These are phyloP conservation scores for Leccinum disarticulatum DNA, from an alignment of 768 basidiomycete genomes.

Conservation along the genomic window DNA sequence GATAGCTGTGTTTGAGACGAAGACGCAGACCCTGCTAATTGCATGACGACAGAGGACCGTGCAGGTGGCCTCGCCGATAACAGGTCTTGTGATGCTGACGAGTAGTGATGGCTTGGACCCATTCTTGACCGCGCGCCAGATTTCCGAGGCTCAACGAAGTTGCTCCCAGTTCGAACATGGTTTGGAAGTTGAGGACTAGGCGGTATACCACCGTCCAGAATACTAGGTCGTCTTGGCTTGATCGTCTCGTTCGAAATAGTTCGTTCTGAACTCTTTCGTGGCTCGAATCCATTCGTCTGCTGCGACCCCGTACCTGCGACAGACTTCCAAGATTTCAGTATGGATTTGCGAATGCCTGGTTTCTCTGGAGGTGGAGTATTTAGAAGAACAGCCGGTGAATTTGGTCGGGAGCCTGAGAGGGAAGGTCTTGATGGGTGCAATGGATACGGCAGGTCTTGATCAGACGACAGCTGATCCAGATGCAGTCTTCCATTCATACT, in stretches of 20 bases:
- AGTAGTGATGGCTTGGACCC: slow-evolving; percentile 19
- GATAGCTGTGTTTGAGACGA: slow-evolving; percentile 30
- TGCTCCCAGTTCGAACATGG: slow-evolving; percentile 33
- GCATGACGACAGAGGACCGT: slow-evolving; percentile 17
- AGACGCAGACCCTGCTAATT: slow-evolving; percentile 25
- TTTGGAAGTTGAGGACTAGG: slow-evolving; percentile 63
- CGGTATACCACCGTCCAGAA: slow-evolving; percentile 49
- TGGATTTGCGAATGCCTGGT: slow-evolving; percentile 60
- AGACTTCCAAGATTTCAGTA: slow-evolving; percentile 65
- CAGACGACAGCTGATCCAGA: slow-evolving; percentile 58
- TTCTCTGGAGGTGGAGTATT: slow-evolving; percentile 40
- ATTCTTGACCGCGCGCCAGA: slow-evolving; percentile 19
- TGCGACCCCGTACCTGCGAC: slow-evolving; percentile 37
- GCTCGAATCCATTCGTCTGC: slow-evolving; percentile 31
- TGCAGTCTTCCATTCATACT: slow-evolving; percentile 26
- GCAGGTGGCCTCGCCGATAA: slow-evolving; percentile 14
- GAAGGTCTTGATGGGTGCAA: slow-evolving; percentile 34
- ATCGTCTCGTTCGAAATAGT: slow-evolving; percentile 34
- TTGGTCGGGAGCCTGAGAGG: slow-evolving; percentile 33
- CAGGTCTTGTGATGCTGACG: slow-evolving; percentile 34
- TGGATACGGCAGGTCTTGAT: slow-evolving; percentile 62
- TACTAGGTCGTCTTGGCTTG: slow-evolving; percentile 47
- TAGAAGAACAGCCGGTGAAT: slow-evolving; percentile 22
- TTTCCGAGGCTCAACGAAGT: slow-evolving; percentile 29
- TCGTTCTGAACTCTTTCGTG: slow-evolving; percentile 42